Evolutionary conservation across 1,284 basidiomycete genomes (phyloP), one percentile per base, ranked within the genome.

Genomic region (Trichosporon faecale): DNA sequence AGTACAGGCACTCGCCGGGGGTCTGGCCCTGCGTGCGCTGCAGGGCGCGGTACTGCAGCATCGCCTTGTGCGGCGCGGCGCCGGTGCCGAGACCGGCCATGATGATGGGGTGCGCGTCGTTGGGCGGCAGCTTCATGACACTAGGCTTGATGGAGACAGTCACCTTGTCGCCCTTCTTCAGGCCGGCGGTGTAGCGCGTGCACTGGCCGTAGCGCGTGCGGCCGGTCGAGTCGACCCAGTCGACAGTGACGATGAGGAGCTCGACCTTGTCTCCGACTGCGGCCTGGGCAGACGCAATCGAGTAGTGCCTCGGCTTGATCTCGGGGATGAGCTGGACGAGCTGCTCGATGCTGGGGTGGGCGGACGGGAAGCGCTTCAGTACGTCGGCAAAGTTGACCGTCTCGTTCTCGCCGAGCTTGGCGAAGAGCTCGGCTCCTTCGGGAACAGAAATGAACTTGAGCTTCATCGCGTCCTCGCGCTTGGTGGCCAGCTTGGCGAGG

Each of bases 121-220:
- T 87, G 3, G 91, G 91, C 69, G 97, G 96, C 11, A 97, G 87
- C 88, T 98, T 99, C 96, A 99, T 99, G 64, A 99, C 96, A 79
- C 94, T 96, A 25, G 97, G 97, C 85, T 98, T 98, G 85, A 99
- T 91, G 21, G 95, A 98, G 18, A 98, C 96, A 1, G 95, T 98
- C 37, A 99, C 94, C 84, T 95, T 91, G 83, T 93, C 91, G 37
- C 97, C 97, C 29, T 91, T 83, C 79, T 88, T 88, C 68, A 99
- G 88, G 52, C 88, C 89, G 29, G 91, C 90, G 52, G 99, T 90
- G 85, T 99, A 99, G 75, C 95, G 89, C 2, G 97, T 99, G 84
- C 96, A 99, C 85, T 99, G 96, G 46, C 96, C 96, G 84, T 89
- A 97, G 73, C 93, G 89, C 31, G 86, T 87, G 61, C 88, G 86